These are phyloP conservation scores for Anisodus tanguticus DNA, from an alignment of 257 asterid genomes.

Conservation along the genomic window DNA sequence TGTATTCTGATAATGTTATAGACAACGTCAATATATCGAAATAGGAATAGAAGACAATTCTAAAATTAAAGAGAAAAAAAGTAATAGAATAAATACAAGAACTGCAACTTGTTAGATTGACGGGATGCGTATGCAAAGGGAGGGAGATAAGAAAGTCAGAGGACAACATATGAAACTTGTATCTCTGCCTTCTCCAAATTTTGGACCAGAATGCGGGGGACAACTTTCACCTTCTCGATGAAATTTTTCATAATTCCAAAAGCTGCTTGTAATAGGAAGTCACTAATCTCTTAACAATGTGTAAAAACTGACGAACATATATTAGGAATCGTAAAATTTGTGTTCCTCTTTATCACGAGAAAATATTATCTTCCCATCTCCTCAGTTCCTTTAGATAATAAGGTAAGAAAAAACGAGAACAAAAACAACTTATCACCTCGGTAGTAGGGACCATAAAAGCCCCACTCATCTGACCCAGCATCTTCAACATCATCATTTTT, in stretches of 20 bases:
- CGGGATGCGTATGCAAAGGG: not conserved
- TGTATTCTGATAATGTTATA: constrained; percentile 55
- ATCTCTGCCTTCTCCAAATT: not conserved
- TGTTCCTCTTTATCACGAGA: not conserved
- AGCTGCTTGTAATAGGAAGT: not conserved
- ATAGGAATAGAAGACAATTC: not conserved
- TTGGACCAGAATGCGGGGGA: not conserved
- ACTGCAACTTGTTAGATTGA: not conserved
- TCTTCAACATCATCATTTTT: constrained; percentile 77
- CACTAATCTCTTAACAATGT: not conserved
- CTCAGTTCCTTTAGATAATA: not conserved
- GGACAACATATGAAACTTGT: constrained; percentile 16
- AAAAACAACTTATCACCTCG: constrained; percentile 50
- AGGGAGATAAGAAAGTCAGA: constrained; percentile 9
- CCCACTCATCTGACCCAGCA: constrained; percentile 61
- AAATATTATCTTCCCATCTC: constrained; percentile 7
- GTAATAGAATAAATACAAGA: constrained; percentile 8
- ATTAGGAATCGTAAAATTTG: not conserved
- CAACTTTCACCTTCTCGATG: not conserved
- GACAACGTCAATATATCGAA: constrained; percentile 12
- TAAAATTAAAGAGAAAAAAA: constrained; percentile 12
- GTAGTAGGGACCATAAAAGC: constrained; percentile 70
- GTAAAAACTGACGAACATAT: not conserved
- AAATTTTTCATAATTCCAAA: not conserved
- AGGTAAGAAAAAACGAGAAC: not conserved